Conservation (phyloP, 164 flowering plant species). For the Tetracentron sinense region DNA sequence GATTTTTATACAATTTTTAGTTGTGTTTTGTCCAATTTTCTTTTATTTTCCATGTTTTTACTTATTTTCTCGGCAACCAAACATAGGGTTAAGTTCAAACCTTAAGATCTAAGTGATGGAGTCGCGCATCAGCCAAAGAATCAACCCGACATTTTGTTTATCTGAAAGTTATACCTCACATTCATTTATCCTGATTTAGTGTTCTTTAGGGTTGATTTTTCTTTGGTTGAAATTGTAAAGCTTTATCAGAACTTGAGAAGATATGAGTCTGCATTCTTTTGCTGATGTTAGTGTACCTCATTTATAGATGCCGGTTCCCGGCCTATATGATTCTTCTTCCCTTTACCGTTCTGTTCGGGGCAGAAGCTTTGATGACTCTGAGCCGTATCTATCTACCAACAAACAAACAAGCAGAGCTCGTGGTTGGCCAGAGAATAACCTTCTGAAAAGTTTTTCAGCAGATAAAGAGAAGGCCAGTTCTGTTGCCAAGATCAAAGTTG, state of each 20-base stretch:
- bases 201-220: neutral
- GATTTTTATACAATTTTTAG: too few species aligned
- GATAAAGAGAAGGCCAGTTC: constrained; percentile 64
- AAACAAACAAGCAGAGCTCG: constrained; percentile 44
- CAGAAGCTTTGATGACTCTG: constrained; percentile 80
- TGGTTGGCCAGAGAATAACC: constrained; percentile 48
- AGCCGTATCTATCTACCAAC: constrained; percentile 37
- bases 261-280: neutral
- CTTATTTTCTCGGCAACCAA: too few species aligned
- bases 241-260: neutral
- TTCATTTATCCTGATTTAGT: neutral
- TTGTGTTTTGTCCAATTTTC: too few species aligned
- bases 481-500: constrained; percentile 90
- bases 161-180: too few species aligned
- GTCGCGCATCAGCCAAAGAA: neutral
- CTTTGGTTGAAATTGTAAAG: neutral
- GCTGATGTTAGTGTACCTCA: constrained; percentile 4
- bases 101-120: neutral
- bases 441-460: constrained; percentile 43
- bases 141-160: neutral
- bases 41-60: too few species aligned
- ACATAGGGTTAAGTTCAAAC: neutral
- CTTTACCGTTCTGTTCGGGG: constrained; percentile 46
- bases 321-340: constrained; percentile 37
- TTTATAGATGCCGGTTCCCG: constrained; percentile 52